Conservation (phyloP, 495 filamentous ascomycete genomes). For the Apiosordaria backusii region DNA sequence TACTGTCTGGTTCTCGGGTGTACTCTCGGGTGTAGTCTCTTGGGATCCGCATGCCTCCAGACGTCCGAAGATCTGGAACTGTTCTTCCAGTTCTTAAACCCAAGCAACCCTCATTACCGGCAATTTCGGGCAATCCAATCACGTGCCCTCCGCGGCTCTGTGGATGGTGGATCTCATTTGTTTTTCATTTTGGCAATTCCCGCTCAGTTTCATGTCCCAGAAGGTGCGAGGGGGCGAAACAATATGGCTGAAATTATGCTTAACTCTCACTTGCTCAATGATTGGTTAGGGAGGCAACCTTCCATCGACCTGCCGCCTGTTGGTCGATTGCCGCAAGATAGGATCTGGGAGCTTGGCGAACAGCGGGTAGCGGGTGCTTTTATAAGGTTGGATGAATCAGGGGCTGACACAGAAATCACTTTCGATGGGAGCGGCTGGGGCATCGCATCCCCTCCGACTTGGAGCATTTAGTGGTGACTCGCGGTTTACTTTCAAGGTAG, state of each 20-base stretch:
- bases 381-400: background rate
- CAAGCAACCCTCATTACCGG: background rate
- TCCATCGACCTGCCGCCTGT: background rate
- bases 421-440: background rate
- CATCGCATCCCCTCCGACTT: background rate
- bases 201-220: background rate
- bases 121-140: background rate
- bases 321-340: background rate
- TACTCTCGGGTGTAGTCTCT: too few relatives aligned
- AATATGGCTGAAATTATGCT: background rate
- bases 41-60: background rate
- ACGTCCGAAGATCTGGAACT: background rate
- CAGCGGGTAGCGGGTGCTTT: background rate
- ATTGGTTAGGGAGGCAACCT: background rate
- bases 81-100: background rate
- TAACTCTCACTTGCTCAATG: background rate
- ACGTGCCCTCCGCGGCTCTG: background rate
- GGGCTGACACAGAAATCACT: background rate
- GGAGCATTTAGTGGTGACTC: background rate
- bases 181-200: background rate
- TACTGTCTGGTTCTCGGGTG: background rate
- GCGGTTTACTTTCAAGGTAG: background rate
- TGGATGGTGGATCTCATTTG: background rate
- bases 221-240: background rate
- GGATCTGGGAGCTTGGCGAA: background rate